phyloP scores from a whole-genome alignment of 495 filamentous ascomycete species.

The Hypoxylon perforatum region DNA sequence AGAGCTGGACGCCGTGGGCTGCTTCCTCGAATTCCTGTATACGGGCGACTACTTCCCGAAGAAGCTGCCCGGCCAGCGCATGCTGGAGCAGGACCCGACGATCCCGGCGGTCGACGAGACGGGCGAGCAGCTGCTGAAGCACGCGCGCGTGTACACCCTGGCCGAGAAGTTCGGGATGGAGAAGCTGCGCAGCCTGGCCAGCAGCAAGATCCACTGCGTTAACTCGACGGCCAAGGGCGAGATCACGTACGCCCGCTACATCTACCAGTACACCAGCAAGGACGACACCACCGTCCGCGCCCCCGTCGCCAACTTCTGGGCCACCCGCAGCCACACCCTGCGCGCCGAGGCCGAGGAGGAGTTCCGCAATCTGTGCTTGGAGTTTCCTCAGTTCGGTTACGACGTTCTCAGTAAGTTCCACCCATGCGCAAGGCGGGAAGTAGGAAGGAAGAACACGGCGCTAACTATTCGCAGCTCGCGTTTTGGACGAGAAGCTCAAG shows the following conservation, averaged over 20 bases:
- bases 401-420: constrained; percentile 77
- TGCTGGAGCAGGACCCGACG: constrained; percentile 68
- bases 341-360: constrained; percentile 84
- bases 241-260: constrained; percentile 88
- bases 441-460: not conserved
- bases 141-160: constrained; percentile 89
- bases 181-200: constrained; percentile 78
- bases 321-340: constrained; percentile 78
- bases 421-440: not conserved
- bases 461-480: constrained; percentile 57
- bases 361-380: constrained; percentile 83
- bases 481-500: constrained; percentile 70
- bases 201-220: constrained; percentile 89
- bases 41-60: constrained; percentile 88
- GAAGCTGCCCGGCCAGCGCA: constrained; percentile 64
- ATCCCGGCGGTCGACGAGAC: constrained; percentile 72
- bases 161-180: constrained; percentile 81
- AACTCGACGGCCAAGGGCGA: constrained; percentile 87
- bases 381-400: constrained; percentile 90
- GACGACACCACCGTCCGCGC: constrained; percentile 80
- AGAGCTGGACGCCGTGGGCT: constrained; percentile 83
- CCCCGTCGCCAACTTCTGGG: constrained; percentile 93
- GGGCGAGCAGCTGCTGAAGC: constrained; percentile 81
- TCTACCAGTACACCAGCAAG: constrained; percentile 78
- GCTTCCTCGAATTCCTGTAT: constrained; percentile 92